Evolutionary conservation across 2,329 filamentous ascomycete species (phyloP).

Genomic region (Fusarium falciforme): DNA sequence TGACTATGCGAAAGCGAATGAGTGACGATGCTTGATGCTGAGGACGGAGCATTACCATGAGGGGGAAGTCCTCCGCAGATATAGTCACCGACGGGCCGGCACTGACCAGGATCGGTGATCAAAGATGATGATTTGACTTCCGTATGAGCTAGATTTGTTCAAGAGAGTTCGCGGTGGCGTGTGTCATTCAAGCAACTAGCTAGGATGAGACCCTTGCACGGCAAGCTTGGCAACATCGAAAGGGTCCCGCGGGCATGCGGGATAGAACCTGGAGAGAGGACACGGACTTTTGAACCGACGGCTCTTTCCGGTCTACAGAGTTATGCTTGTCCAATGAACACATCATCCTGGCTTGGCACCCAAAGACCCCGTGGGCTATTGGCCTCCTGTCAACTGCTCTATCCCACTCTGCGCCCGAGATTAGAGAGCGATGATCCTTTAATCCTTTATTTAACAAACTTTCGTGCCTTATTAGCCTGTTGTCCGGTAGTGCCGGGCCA

Average conservation of each 20-base stretch:
- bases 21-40: background rate
- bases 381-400: background rate
- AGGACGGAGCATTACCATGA: background rate
- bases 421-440: background rate
- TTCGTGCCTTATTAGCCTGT: background rate
- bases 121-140: background rate
- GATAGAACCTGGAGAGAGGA: background rate
- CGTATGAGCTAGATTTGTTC: background rate
- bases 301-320: background rate
- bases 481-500: background rate
- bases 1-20: background rate
- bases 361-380: background rate
- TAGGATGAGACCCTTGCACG: background rate
- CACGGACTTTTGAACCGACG: background rate
- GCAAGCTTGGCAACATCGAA: background rate
- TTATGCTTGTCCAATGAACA: background rate
- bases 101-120: background rate
- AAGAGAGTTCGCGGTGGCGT: background rate
- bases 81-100: background rate
- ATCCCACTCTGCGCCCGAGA: background rate
- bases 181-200: background rate
- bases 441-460: background rate
- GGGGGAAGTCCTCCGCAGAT: background rate
- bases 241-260: background rate
- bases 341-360: background rate